Evolutionary conservation across 2,329 filamentous ascomycete genomes (phyloP), one percentile per base, ranked within the genome.

Genomic region (Lithohypha guttulata): DNA sequence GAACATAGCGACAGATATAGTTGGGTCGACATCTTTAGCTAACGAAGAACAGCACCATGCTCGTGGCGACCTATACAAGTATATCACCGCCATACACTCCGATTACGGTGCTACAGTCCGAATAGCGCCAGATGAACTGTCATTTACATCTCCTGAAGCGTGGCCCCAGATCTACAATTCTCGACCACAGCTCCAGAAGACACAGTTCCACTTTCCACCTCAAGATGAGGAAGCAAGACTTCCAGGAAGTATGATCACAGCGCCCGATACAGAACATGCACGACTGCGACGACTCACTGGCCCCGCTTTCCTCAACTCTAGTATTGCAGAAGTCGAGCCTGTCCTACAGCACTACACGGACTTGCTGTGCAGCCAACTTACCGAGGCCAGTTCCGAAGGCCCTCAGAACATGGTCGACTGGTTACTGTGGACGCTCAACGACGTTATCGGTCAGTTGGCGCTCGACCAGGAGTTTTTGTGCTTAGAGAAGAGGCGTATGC

Each of bases 391-490:
- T 29, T 5, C 11, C 2, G 42, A 29, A 21, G 39, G 39, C 15
- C 18, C 39, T 4, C 42, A 40, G 23, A 39, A 47, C 32, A 35
- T 47, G 34, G 42, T 42, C 13, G 37, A 42, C 6, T 47, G 42
- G 42, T 61, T 64, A 41, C 58, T 58, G 18, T 65, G 62, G 44
- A 51, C 70, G 34, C 65, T 66, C 0, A 70, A 70, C 39, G 56
- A 59, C 33, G 41, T 58, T 8, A 56, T 56, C 25, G 56, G 56
- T 5, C 52, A 58, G 14, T 46, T 59, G 3, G 51, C 53, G 8
- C 55, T 57, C 23, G 55, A 54, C 9, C 54, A 59, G 30, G 51
- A 56, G 1, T 59, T 58, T 33, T 43, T 53, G 19, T 58, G 55
- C 42, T 51, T 59, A 3, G 45, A 51, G 9, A 41, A 52, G 14